phyloP scores from a whole-genome alignment of 2,329 filamentous ascomycete species.

The Botrytis medusae region DNA sequence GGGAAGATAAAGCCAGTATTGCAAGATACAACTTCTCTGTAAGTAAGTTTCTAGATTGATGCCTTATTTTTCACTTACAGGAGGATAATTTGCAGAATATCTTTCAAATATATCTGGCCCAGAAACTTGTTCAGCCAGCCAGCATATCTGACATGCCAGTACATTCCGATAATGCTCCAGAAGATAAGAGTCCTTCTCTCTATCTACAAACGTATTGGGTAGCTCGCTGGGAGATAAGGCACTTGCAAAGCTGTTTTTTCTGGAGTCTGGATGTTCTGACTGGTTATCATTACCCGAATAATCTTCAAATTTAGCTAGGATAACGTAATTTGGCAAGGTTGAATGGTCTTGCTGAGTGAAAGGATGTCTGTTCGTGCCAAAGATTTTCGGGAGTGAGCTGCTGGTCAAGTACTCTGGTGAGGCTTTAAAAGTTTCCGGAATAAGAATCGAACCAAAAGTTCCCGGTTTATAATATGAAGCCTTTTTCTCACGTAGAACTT shows the following conservation, averaged over 20 bases:
- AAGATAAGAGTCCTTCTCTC: constrained; percentile 21
- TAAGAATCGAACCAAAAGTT: constrained; percentile 55
- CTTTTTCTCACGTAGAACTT: constrained; percentile 59
- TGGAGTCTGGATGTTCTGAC: background rate
- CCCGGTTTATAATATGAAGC: constrained; percentile 52
- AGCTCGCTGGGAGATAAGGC: background rate
- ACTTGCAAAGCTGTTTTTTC: background rate
- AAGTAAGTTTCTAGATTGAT: background rate
- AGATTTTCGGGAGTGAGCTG: background rate
- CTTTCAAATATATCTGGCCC: constrained; percentile 11
- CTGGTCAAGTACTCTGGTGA: constrained; percentile 50
- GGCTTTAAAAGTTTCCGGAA: constrained; percentile 53
- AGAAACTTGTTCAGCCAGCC: background rate
- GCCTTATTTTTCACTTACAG: background rate
- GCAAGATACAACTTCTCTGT: constrained; percentile 13
- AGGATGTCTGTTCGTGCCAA: background rate
- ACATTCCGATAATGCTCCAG: constrained; percentile 35
- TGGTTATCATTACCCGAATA: background rate
- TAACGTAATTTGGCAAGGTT: background rate
- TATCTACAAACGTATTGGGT: no score
- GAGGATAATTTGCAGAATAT: background rate
- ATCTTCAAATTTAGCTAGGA: background rate
- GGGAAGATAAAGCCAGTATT: constrained; percentile 13
- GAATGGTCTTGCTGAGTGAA: background rate
- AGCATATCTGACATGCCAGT: constrained; percentile 34